Conservation (phyloP, 176 grass and related monocot genomes). For the Saccharum spontaneum region DNA sequence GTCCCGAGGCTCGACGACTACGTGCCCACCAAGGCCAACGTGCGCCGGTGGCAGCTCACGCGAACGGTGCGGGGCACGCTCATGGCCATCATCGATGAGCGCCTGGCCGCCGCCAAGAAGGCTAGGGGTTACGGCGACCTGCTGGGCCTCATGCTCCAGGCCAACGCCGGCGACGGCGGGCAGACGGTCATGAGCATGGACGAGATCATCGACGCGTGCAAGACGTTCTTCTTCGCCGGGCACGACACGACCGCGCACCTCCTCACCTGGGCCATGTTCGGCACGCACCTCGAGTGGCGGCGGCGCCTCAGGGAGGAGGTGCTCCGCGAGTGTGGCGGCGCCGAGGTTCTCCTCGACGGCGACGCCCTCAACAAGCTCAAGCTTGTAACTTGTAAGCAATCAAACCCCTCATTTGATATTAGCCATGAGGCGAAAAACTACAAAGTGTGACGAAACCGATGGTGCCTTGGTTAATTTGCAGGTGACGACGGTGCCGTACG, state of each 20-base stretch:
- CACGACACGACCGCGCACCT: slow-evolving; percentile 50
- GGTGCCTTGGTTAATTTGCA: too few species aligned
- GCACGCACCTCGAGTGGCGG: slow-evolving; percentile 48
- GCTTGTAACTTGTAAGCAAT: too few species aligned
- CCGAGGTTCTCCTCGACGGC: too few species aligned
- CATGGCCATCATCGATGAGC: slow-evolving; percentile 34
- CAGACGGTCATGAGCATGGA: slow-evolving; percentile 36
- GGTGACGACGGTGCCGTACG: slow-evolving; percentile 42
- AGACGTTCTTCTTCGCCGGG: slow-evolving; percentile 65
- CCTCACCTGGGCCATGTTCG: slow-evolving; percentile 48
- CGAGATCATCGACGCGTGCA: slow-evolving; percentile 64
- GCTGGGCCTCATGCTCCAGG: slow-evolving; percentile 51
- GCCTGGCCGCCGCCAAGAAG: neutral
- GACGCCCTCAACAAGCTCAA: too few species aligned
- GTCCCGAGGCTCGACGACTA: slow-evolving; percentile 22
- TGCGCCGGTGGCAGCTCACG: slow-evolving; percentile 33
- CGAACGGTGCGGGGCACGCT: slow-evolving; percentile 30
- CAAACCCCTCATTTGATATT: too few species aligned
- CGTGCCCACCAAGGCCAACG: slow-evolving; percentile 38
- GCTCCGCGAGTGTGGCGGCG: too few species aligned
- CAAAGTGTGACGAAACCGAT: too few species aligned
- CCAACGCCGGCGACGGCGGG: neutral
- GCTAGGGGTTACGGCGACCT: slow-evolving; percentile 38
- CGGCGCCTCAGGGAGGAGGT: neutral
- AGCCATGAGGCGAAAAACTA: too few species aligned